These are phyloP conservation scores for Wilhelminamyces savonicus DNA, from an alignment of 805 yeast genomes.

Conservation along the genomic window DNA sequence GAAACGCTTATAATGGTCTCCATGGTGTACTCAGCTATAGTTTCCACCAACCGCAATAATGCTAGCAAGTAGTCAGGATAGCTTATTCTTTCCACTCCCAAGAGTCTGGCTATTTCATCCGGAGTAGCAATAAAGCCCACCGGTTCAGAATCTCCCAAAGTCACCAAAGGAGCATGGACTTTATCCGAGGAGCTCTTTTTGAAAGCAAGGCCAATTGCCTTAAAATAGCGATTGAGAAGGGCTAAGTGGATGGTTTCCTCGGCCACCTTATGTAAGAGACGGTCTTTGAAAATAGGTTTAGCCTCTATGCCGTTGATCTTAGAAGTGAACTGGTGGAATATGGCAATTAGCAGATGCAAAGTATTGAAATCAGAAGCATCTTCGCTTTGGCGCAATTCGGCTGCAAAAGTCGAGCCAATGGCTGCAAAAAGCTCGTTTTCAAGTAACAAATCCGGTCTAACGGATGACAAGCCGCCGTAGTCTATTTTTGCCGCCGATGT, in stretches of 20 bases:
- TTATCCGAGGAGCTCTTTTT: background rate
- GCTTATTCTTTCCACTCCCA: constrained; percentile 6
- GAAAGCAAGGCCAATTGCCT: constrained; percentile 3
- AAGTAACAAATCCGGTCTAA: too few species aligned
- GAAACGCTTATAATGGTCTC: constrained; percentile 15
- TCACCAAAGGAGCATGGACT: constrained; percentile 1
- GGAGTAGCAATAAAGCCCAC: constrained; percentile 17
- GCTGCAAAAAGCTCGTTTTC: too few species aligned
- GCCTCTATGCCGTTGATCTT: background rate
- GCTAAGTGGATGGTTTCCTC: constrained; percentile 16
- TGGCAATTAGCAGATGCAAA: too few species aligned
- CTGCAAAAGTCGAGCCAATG: too few species aligned
- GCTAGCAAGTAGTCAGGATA: constrained; percentile 17
- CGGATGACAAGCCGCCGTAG: too few species aligned
- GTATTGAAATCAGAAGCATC: too few species aligned
- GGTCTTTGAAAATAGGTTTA: constrained; percentile 11
- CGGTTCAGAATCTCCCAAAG: constrained; percentile 5
- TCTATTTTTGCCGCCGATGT: too few species aligned
- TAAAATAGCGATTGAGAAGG: constrained; percentile 12
- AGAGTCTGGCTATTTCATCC: constrained; percentile 4
- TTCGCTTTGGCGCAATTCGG: too few species aligned
- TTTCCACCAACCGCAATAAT: constrained; percentile 15
- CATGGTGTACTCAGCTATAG: constrained; percentile 19
- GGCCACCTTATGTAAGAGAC: constrained; percentile 9
- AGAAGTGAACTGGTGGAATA: too few species aligned